Base-by-base conservation (phyloP, 2,329 filamentous ascomycete genomes). In the Penicillium polonicum region DNA sequence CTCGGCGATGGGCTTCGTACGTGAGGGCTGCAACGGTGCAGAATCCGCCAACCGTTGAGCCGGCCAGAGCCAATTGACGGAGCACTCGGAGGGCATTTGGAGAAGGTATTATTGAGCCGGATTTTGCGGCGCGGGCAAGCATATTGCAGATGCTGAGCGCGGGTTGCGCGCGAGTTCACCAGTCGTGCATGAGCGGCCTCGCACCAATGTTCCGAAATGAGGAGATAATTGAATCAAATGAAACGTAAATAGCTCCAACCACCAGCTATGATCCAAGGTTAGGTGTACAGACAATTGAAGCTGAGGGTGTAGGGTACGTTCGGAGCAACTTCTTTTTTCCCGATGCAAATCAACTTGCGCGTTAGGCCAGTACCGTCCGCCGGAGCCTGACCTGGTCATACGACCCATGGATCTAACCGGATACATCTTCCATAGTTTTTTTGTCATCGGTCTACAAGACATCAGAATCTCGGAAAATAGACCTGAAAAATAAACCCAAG, bases 81-180 rank as follows among this genome's bases (percentile, higher is more conserved):
- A 74, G 72, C 12, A 74, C 72, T 59, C 76, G 75, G 21, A 79
- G 70, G 43, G 76, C 76, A 68, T 77, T 76, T 58, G 75, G 76
- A 25, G 77, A 79, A 25, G 77, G 77, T 38, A 78, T 72, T 53
- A 70, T 62, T 21, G 74, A 64, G 38, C 66, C 63, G 50, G 64
- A 60, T 52, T 64, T 66, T 50, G 65, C 59, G 59, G 72, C 64
- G 58, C 71, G 70, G 39, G 70, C 54, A 52, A 74, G 68, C 70
- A 76, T 76, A 54, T 55, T 64, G 53, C 39, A 51, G 48, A 60
- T 59, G 60, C 48, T 64, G 60, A 63, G 64, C 69, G 65, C 70
- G 45, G 61, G 59, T 54, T 66, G 64, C 68, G 65, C 66, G 64
- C 59, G 51, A 50, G 23, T 36, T 66, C 54, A 65, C 59, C 60